A percentile compares a stretch with the other conserved stretches of the same genome.
phyloP scores from a whole-genome alignment of 2,329 filamentous ascomycete genomes.

The Pyrenophora teres region DNA sequence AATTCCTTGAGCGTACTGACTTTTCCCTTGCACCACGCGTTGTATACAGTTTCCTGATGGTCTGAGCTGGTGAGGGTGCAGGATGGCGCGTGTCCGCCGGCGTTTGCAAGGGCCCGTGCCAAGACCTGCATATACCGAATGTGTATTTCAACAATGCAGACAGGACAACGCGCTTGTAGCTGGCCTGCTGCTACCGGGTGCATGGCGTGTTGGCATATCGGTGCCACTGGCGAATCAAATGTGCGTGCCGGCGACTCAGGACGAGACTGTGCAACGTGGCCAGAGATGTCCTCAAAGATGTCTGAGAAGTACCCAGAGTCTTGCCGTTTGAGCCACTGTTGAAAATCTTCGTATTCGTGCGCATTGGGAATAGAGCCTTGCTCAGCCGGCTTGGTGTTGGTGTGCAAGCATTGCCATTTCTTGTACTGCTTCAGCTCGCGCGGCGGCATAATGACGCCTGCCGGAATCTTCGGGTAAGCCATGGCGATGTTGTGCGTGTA shows the following conservation, averaged over 20 bases:
- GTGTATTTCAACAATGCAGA: conserved; percentile 34
- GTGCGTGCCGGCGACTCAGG: neutral
- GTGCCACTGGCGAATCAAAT: conserved; percentile 19
- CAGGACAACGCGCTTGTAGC: conserved; percentile 29
- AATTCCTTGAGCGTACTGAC: conserved; percentile 27
- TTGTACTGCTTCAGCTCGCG: conserved; percentile 36
- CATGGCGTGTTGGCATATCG: conserved; percentile 29
- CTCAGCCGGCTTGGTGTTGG: conserved; percentile 22
- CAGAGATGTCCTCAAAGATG: conserved; percentile 30
- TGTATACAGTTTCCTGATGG: conserved; percentile 29
- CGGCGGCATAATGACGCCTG: conserved; percentile 30
- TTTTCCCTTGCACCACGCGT: conserved; percentile 33
- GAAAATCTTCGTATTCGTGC: conserved; percentile 36
- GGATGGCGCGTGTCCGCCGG: conserved; percentile 27
- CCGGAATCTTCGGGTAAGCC: conserved; percentile 23
- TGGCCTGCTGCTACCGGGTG: conserved; percentile 24
- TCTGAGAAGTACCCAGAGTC: conserved; percentile 42
- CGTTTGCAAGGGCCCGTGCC: conserved; percentile 25
- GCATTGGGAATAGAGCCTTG: conserved; percentile 33
- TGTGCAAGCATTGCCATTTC: conserved; percentile 33
- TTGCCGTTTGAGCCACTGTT: conserved; percentile 35
- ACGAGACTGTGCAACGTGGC: conserved; percentile 18
- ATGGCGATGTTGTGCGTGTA: neutral
- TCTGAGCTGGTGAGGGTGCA: conserved; percentile 26
- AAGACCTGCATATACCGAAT: conserved; percentile 32